Percentiles rank a stretch among this genome's conserved stretches.
These are phyloP conservation scores for Pythium aquatile DNA, from an alignment of 352 stramenopile species.

Conservation along the genomic window DNA sequence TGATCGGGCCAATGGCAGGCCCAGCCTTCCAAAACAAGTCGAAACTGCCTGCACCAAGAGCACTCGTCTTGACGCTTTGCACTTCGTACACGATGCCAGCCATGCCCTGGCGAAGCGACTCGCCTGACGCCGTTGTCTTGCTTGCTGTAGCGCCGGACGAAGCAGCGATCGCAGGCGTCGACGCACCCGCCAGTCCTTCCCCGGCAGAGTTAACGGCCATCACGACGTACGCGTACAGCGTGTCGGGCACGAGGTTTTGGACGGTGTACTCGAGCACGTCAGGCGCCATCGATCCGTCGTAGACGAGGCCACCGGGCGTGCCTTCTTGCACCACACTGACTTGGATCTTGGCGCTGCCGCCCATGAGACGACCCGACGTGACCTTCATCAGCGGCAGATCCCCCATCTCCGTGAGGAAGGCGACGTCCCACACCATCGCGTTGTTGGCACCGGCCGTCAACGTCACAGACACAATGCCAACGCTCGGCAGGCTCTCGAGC, in stretches of 20 bases:
- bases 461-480: slow-evolving; percentile 78
- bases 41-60: slow-evolving; percentile 41
- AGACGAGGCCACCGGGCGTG: slow-evolving; percentile 88
- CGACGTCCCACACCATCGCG: slow-evolving; percentile 84
- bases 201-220: slow-evolving; percentile 92
- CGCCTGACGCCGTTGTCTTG: slow-evolving; percentile 89
- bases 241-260: slow-evolving; percentile 83
- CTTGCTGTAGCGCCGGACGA: slow-evolving; percentile 83
- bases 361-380: slow-evolving; percentile 86
- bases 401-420: slow-evolving; percentile 92
- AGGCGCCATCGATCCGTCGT: slow-evolving; percentile 87
- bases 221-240: slow-evolving; percentile 92
- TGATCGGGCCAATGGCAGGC: slow-evolving; percentile 40
- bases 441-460: slow-evolving; percentile 53
- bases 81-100: slow-evolving; percentile 94
- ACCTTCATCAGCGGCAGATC: slow-evolving; percentile 91
- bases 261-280: slow-evolving; percentile 78
- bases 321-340: slow-evolving; percentile 84
- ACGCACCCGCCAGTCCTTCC: slow-evolving; percentile 77
- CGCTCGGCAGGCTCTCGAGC: slow-evolving; percentile 87
- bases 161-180: slow-evolving; percentile 91
- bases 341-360: slow-evolving; percentile 52
- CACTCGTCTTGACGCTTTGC: slow-evolving; percentile 82
- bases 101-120: slow-evolving; percentile 88
- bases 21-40: slow-evolving; percentile 43